phyloP scores from a whole-genome alignment of 768 basidiomycete genomes.

The Trametes cinnabarina region DNA sequence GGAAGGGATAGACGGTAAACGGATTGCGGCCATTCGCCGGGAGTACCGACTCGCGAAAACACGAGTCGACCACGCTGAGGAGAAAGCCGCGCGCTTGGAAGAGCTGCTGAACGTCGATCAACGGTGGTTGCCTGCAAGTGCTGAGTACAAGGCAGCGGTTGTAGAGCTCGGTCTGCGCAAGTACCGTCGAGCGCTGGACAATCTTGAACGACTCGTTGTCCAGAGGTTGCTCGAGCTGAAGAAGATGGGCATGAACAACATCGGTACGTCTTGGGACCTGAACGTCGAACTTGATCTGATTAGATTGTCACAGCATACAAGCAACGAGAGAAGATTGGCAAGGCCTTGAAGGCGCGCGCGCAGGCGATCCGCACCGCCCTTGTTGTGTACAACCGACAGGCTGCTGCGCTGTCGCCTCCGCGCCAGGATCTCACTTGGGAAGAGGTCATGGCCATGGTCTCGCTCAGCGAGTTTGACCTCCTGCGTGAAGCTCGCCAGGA shows the following conservation, averaged over 20 bases:
- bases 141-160: conserved; percentile 13
- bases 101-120: conserved; percentile 7
- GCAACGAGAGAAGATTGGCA: conserved; percentile 33
- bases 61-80: too few species aligned
- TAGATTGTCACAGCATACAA: conserved; percentile 32
- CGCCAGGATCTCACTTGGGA: conserved; percentile 6
- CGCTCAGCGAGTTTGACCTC: conserved; percentile 32
- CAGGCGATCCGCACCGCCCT: conserved; percentile 34
- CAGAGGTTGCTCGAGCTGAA: conserved; percentile 31
- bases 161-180: conserved; percentile 6
- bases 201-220: conserved; percentile 32
- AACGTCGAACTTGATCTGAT: too few species aligned
- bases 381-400: conserved; percentile 32
- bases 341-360: conserved; percentile 31
- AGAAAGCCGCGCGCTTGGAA: conserved; percentile 13
- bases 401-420: conserved; percentile 19
- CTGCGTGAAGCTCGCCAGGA: conserved; percentile 33
- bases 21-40: background rate
- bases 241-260: conserved; percentile 28
- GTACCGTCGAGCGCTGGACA: conserved; percentile 27
- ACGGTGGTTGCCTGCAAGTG: conserved; percentile 14
- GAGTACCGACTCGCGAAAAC: background rate
- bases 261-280: too few species aligned
- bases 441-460: conserved; percentile 14
- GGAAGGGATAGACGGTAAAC: too few species aligned